Evolutionary conservation across 1,284 basidiomycete genomes (phyloP).

Genomic region (Hortiboletus rubellus): DNA sequence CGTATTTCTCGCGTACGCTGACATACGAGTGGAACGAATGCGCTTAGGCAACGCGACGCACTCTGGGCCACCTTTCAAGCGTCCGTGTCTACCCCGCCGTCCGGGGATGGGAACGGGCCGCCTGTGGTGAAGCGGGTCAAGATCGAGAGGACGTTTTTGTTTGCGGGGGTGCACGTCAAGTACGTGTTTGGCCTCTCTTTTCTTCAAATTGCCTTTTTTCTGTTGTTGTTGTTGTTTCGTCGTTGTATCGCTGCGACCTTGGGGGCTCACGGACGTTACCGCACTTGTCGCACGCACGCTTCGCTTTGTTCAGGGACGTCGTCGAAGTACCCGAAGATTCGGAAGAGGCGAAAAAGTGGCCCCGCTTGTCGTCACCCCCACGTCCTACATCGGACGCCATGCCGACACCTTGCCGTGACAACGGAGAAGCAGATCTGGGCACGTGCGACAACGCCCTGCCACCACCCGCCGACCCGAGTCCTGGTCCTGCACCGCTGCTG

Average conservation of each 20-base stretch:
- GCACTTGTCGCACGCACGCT: conserved; percentile 5
- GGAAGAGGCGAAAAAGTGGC: conserved; percentile 72
- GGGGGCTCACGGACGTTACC: background rate
- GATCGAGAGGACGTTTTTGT: conserved; percentile 65
- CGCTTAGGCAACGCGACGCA: conserved; percentile 40
- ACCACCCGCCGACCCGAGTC: conserved; percentile 10
- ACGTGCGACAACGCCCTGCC: background rate
- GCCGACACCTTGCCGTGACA: background rate
- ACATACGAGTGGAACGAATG: background rate
- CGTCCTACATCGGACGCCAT: conserved; percentile 21
- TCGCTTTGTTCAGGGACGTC: conserved; percentile 54
- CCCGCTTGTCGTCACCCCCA: conserved; percentile 42
- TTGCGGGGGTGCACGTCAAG: conserved; percentile 73
- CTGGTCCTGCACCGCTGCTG: conserved; percentile 19
- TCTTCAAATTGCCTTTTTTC: background rate
- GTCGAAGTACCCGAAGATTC: conserved; percentile 71
- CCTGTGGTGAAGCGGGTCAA: conserved; percentile 49
- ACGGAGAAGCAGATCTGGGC: background rate
- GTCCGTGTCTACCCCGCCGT: conserved; percentile 39
- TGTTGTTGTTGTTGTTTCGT: too few species aligned
- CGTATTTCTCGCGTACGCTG: background rate
- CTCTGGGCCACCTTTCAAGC: conserved; percentile 65
- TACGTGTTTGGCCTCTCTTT: conserved; percentile 39
- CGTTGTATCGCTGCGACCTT: background rate
- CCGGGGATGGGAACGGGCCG: background rate